Conservation (phyloP, 208 protist species). For the Wallacemonas sp. region DNA sequence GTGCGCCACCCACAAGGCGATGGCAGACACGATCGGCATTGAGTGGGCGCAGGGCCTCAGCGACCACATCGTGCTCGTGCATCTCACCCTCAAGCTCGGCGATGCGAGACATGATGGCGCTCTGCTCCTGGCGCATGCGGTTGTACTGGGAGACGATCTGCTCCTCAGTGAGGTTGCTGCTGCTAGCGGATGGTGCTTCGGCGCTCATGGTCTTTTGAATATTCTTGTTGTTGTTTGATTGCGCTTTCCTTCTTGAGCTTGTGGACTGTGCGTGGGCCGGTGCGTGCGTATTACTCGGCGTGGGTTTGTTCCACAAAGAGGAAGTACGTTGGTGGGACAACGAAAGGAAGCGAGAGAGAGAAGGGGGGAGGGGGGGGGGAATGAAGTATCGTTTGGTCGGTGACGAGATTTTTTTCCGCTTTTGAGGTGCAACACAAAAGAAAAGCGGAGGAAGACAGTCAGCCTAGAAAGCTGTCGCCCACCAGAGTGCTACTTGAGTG, state of each 20-base stretch:
- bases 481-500: too few relatives aligned
- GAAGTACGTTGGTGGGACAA: background rate
- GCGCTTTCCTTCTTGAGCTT: background rate
- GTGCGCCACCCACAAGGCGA: slow-evolving; percentile 93
- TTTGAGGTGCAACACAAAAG: too few relatives aligned
- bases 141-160: slow-evolving; percentile 85
- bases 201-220: slow-evolving; percentile 23
- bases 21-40: slow-evolving; percentile 93
- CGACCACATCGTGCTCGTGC: slow-evolving; percentile 92
- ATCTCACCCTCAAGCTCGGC: slow-evolving; percentile 87
- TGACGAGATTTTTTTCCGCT: too few relatives aligned
- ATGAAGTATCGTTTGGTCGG: too few relatives aligned
- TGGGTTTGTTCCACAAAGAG: too few relatives aligned
- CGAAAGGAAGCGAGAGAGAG: background rate
- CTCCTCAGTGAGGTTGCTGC: slow-evolving; percentile 54
- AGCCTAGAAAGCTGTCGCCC: too few relatives aligned
- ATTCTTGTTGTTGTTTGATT: slow-evolving; percentile 9
- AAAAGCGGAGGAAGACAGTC: too few relatives aligned
- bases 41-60: slow-evolving; percentile 79
- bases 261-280: background rate
- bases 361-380: background rate
- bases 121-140: slow-evolving; percentile 86
- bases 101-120: slow-evolving; percentile 82
- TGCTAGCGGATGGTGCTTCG: slow-evolving; percentile 16
- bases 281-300: background rate